A percentile compares a stretch with the other conserved stretches of the same genome.
Conservation (phyloP, 2,329 filamentous ascomycete species). For the Fusarium vanettenii region DNA sequence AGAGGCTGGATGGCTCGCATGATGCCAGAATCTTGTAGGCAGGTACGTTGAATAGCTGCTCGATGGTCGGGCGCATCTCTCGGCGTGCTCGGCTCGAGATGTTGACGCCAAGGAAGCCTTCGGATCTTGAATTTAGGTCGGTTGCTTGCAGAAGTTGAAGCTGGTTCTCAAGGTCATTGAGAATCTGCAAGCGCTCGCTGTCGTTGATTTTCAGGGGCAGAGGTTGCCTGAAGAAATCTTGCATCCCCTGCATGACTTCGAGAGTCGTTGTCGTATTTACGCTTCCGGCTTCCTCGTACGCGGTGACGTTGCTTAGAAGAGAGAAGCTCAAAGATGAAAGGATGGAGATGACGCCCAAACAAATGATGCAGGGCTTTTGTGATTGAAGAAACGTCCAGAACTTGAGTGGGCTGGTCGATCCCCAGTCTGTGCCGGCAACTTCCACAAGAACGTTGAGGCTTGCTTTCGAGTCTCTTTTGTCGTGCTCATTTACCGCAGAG, state of each 20-base stretch:
- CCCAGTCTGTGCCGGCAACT: slow-evolving; percentile 25
- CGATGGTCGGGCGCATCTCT: neutral
- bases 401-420: slow-evolving; percentile 28
- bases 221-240: neutral
- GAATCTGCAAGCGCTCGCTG: neutral
- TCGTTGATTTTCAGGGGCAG: neutral
- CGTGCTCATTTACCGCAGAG: slow-evolving; percentile 27
- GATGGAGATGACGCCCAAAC: slow-evolving; percentile 10
- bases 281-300: slow-evolving; percentile 14
- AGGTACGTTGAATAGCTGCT: slow-evolving; percentile 10
- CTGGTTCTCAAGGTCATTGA: neutral
- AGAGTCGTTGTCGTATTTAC: slow-evolving; percentile 5
- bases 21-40: slow-evolving; percentile 4
- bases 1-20: slow-evolving; percentile 1
- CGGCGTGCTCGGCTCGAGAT: neutral
- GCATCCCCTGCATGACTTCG: slow-evolving; percentile 18
- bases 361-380: slow-evolving; percentile 20
- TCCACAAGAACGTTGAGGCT: slow-evolving; percentile 30
- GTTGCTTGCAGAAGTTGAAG: neutral
- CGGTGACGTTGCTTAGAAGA: slow-evolving; percentile 18
- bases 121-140: neutral
- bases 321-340: slow-evolving; percentile 25
- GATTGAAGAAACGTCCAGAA: slow-evolving; percentile 24
- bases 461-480: slow-evolving; percentile 13
- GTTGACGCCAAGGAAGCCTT: slow-evolving; percentile 12